These are phyloP conservation scores for Narthecium ossifragum DNA, from an alignment of 106 monocot species.

Conservation along the genomic window DNA sequence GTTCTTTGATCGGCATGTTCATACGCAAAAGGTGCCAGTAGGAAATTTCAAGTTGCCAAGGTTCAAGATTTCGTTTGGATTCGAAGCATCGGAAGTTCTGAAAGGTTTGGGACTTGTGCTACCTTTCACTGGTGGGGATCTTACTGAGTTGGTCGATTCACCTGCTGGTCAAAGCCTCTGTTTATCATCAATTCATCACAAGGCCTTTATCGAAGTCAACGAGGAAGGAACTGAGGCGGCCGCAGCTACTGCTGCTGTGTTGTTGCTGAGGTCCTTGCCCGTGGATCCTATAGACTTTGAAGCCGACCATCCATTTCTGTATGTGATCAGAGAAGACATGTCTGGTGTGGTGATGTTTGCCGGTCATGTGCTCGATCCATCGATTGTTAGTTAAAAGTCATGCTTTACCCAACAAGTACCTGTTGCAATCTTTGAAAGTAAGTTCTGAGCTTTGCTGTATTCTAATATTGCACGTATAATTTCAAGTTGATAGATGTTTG, in stretches of 20 bases:
- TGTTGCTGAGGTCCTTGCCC: slow-evolving; percentile 12
- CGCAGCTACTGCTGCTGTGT: slow-evolving; percentile 52
- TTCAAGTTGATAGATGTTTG: too few species aligned
- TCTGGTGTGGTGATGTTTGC: slow-evolving; percentile 41
- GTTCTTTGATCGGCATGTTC: slow-evolving; percentile 35
- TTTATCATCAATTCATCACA: slow-evolving; percentile 56
- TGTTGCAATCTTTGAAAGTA: too few species aligned
- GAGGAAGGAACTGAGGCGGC: slow-evolving; percentile 90
- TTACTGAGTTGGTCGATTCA: slow-evolving; percentile 46
- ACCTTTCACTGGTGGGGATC: slow-evolving; percentile 38
- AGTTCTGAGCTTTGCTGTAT: too few species aligned
- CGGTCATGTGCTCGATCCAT: slow-evolving; percentile 56
- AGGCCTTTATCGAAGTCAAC: slow-evolving; percentile 66
- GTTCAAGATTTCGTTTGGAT: slow-evolving; percentile 71
- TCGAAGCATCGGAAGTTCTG: slow-evolving; percentile 49
- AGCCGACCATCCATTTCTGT: slow-evolving; percentile 62
- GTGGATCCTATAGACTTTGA: slow-evolving; percentile 31
- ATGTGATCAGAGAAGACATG: slow-evolving; percentile 47
- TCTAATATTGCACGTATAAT: too few species aligned
- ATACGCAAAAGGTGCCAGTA: slow-evolving; percentile 22
- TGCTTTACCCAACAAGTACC: too few species aligned
- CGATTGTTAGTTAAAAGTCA: slow-evolving; percentile 8
- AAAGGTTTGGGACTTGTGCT: slow-evolving; percentile 38
- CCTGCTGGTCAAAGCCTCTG: slow-evolving; percentile 14
- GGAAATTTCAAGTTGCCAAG: slow-evolving; percentile 61